Conservation (phyloP, 2,329 filamentous ascomycete genomes). For the Trichoderma atrobrunneum region DNA sequence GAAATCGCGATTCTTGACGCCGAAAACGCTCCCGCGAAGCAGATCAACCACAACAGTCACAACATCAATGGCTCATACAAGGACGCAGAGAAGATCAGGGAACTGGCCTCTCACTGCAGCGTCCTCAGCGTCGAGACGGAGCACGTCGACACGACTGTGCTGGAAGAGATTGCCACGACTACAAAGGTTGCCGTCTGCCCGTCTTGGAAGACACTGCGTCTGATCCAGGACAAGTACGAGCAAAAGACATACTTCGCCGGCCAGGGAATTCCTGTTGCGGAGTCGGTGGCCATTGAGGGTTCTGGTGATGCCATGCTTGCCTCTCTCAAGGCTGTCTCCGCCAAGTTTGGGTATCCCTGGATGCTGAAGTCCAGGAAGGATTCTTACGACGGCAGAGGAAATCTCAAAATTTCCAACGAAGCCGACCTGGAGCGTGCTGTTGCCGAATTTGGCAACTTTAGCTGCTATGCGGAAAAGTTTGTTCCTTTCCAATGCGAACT, state of each 20-base stretch:
- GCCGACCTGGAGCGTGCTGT: conserved; percentile 61
- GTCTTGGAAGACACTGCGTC: conserved; percentile 79
- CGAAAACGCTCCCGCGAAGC: conserved; percentile 75
- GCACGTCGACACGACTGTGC: conserved; percentile 85
- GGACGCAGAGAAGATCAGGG: conserved; percentile 71
- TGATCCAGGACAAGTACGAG: conserved; percentile 89
- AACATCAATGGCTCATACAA: conserved; percentile 89
- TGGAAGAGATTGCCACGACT: conserved; percentile 73
- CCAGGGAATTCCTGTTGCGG: conserved; percentile 68
- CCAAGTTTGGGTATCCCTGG: conserved; percentile 72
- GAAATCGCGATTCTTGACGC: conserved; percentile 77
- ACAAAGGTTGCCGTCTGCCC: conserved; percentile 66
- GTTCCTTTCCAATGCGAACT: conserved; percentile 82
- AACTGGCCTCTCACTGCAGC: conserved; percentile 74
- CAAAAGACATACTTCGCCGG: conserved; percentile 79
- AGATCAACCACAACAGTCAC: conserved; percentile 70
- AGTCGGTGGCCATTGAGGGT: conserved; percentile 61
- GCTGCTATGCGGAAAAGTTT: conserved; percentile 88
- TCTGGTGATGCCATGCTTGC: conserved; percentile 51
- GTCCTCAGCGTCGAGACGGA: conserved; percentile 93
- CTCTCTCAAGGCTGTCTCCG: conserved; percentile 62
- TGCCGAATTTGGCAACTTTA: conserved; percentile 64
- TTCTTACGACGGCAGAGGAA: conserved; percentile 86
- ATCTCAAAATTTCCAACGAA: conserved; percentile 49
- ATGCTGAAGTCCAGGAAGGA: conserved; percentile 92